Evolutionary conservation across 1,284 basidiomycete species (phyloP).

Genomic region (Sanghuangporus baumii): DNA sequence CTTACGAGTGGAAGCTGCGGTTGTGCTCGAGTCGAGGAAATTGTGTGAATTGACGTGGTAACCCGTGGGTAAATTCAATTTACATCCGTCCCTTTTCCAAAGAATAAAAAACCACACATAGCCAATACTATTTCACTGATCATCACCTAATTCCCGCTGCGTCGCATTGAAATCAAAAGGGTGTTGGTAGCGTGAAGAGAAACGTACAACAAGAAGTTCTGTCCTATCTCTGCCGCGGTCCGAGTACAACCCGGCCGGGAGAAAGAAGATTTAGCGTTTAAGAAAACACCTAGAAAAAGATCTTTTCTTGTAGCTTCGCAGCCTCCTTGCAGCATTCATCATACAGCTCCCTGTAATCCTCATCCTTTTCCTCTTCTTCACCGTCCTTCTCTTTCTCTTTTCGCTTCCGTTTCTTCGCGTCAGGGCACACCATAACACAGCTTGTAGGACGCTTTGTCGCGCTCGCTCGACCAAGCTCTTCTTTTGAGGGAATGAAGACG

Average conservation of each 20-base stretch:
- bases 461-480: conserved; percentile 93
- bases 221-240: no score
- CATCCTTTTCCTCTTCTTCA: conserved; percentile 61
- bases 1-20: not conserved
- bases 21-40: not conserved
- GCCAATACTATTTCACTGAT: no score
- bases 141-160: no score
- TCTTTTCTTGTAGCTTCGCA: conserved; percentile 68
- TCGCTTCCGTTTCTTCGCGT: conserved; percentile 62
- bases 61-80: conserved; percentile 23
- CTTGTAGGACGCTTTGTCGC: conserved; percentile 98
- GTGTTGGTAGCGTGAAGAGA: no score
- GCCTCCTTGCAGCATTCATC: conserved; percentile 84
- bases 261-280: not conserved
- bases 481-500: conserved; percentile 82
- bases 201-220: no score
- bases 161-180: no score
- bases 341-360: conserved; percentile 81
- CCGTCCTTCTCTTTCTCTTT: conserved; percentile 61
- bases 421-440: conserved; percentile 90
- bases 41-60: conserved; percentile 12
- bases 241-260: not conserved
- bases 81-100: not conserved
- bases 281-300: conserved; percentile 50
- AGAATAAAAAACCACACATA: no score